Base-by-base conservation (phyloP, 208 protist genomes). In the Trypanosoma cruzi region DNA sequence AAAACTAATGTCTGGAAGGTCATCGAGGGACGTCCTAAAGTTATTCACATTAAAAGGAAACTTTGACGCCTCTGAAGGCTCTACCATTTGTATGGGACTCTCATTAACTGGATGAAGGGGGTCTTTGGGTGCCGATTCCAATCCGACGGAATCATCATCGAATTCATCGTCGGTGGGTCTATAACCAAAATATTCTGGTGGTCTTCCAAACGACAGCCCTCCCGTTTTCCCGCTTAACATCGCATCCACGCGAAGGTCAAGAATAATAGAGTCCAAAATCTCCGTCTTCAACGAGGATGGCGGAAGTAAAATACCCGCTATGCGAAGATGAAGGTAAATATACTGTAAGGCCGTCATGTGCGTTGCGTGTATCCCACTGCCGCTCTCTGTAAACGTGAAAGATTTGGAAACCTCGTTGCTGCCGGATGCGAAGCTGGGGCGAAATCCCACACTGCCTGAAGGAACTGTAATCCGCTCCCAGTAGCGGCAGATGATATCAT, bases 281-380 rank as follows among this genome's bases (percentile, higher is more conserved):
- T 93, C 82, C 61, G 91, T 71, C 61, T 93, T 71, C 13, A 85
- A 61, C 13, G 82, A 77, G 13, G 75, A 59, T 32, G 76, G 68
- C 11, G 90, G 90, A 37, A 96, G 80, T 26, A 96, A 78, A n/a
- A 92, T 76, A 32, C 68, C 56, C 5, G 85, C 81, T 29, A 96
- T 85, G 53, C 90, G 90, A 44, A 83, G 83, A 73, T 96, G 82
- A 29, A 96, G 79, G 67, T 96, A 96, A 16, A 92, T 73, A 73
- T 96, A 96, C 72, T 96, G 90, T 37, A 86, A 54, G 4, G 90
- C 73, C 1, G 84, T 88, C 88, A 96, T 92, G 76, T 85, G 85
- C n/a, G 72, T 69, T 11, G 80, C 67, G n/a, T 63, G 46, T 26
- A 18, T 36, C n/a, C 6, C 6, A 55, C 8, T 4, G 14, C 4